Base-by-base conservation (phyloP, 441 rosid genomes). In the Raphanus hybrid region DNA sequence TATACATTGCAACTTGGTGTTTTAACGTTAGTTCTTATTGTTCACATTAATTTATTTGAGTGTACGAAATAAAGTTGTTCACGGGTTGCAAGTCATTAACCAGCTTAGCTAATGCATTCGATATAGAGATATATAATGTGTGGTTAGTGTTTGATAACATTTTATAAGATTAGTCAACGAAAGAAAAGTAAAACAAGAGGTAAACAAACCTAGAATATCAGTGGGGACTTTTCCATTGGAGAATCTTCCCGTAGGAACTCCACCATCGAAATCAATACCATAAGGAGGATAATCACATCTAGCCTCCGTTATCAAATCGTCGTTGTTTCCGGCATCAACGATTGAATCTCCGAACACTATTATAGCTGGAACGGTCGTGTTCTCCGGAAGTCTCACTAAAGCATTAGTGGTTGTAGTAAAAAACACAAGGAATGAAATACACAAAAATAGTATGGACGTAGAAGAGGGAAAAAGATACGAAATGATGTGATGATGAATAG, bases 281-380 rank as follows among this genome's bases (percentile, higher is more conserved):
- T 85, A 85, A 1, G 86, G 91, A 67, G 85, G 86, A 75, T 83
- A 86, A 63, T 87, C 67, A 41, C 85, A 55, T 76, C 78, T 83
- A 2, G 80, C 67, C 15, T 67, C 39, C 1, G 91, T 78, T 5
- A 34, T 8, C 34, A 81, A 34, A 18, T 75, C 6, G 64, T 86
- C 82, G 78, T 83, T 87, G 79, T 87, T 87, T 29, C 89, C 87
- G 1, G 91, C 70, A 78, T 84, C 89, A 2, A 86, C 82, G 3
- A 83, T 72, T 4, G 91, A 87, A 67, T 86, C 91, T 12, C 89
- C 89, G 16, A 87, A 87, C 69, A 63, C 60, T 63, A 87, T 27
- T 29, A 87, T 16, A 1, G 87, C 85, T 0, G 86, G 78, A 37
- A 85, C 1, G 4, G 73, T 68, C 2, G 12, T 60, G 55, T 83